Percentiles rank a stretch among this genome's conserved stretches.
phyloP scores from a whole-genome alignment of 176 grass and related monocot genomes.

The Phoenix dactylifera region DNA sequence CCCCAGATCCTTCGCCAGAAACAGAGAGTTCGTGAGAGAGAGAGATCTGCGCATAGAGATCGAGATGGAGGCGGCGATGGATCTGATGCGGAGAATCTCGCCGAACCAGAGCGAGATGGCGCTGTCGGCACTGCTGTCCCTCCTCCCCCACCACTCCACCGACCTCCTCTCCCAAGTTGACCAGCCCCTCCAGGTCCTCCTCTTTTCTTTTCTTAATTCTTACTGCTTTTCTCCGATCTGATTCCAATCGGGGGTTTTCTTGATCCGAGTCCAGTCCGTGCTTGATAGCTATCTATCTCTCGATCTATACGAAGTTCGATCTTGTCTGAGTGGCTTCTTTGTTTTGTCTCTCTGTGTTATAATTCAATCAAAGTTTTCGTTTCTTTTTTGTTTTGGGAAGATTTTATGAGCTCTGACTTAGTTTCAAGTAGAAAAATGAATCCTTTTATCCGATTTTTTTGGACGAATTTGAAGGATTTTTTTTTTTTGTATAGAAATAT shows the following conservation, averaged over 20 bases:
- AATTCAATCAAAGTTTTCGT: too few species aligned
- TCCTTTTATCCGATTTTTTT: too few species aligned
- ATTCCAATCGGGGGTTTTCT: neutral
- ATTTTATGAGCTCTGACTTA: too few species aligned
- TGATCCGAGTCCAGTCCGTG: neutral
- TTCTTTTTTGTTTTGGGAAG: too few species aligned
- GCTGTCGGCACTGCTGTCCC: slow-evolving; percentile 75
- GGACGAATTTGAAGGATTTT: too few species aligned
- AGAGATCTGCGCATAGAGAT: neutral
- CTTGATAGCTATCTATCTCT: too few species aligned
- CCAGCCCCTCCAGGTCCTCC: slow-evolving; percentile 71
- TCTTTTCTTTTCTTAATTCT: neutral
- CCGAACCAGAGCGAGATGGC: slow-evolving; percentile 81
- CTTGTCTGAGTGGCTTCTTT: too few species aligned
- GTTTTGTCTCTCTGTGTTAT: too few species aligned
- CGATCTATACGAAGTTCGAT: too few species aligned
- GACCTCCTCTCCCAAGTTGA: slow-evolving; percentile 99
- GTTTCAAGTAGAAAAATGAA: too few species aligned
- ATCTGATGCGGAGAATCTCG: slow-evolving; percentile 97
- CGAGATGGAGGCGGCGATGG: slow-evolving; percentile 87
- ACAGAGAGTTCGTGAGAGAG: neutral
- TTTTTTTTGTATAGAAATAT: too few species aligned
- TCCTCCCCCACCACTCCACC: slow-evolving; percentile 85
- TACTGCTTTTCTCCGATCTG: neutral
- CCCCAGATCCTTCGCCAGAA: neutral